These are phyloP conservation scores for Candida tropicalis DNA, from an alignment of 1,139 yeast species.

Conservation along the genomic window DNA sequence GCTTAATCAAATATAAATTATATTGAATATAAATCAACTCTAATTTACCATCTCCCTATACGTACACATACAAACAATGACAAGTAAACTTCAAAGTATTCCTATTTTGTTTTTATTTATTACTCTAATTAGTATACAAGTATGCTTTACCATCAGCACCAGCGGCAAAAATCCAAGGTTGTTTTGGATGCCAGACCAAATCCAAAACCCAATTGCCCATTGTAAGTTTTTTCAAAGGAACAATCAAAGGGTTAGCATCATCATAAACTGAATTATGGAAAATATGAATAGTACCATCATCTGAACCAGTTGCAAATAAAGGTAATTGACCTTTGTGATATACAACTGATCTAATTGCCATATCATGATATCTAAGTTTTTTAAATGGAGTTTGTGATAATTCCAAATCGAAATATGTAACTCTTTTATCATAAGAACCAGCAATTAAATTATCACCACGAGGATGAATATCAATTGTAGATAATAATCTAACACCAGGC, in stretches of 20 bases:
- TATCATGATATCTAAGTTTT: conserved; percentile 90
- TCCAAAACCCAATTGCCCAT: conserved; percentile 88
- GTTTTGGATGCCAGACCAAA: conserved; percentile 95
- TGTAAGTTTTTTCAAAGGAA: conserved; percentile 89
- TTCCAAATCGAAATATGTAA: conserved; percentile 97
- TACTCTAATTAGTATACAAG: conserved; percentile 81
- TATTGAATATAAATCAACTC: no score
- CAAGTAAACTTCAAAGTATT: neutral
- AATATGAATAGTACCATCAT: conserved; percentile 90
- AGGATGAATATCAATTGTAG: conserved; percentile 91
- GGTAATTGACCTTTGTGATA: conserved; percentile 89
- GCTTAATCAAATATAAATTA: no score
- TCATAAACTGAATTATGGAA: conserved; percentile 98
- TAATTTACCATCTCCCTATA: no score
- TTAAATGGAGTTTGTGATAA: conserved; percentile 89
- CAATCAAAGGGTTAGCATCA: conserved; percentile 93
- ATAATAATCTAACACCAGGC: conserved; percentile 97
- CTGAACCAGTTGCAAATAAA: conserved; percentile 93
- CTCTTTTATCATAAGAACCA: conserved; percentile 92
- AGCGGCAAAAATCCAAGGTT: conserved; percentile 98
- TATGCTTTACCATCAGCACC: conserved; percentile 98
- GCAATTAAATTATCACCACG: conserved; percentile 94
- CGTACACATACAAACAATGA: no score
- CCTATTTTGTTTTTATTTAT: neutral
- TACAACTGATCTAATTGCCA: conserved; percentile 86